These are phyloP conservation scores for Neofusicoccum ribis DNA, from an alignment of 2,329 filamentous ascomycete genomes.

Conservation along the genomic window DNA sequence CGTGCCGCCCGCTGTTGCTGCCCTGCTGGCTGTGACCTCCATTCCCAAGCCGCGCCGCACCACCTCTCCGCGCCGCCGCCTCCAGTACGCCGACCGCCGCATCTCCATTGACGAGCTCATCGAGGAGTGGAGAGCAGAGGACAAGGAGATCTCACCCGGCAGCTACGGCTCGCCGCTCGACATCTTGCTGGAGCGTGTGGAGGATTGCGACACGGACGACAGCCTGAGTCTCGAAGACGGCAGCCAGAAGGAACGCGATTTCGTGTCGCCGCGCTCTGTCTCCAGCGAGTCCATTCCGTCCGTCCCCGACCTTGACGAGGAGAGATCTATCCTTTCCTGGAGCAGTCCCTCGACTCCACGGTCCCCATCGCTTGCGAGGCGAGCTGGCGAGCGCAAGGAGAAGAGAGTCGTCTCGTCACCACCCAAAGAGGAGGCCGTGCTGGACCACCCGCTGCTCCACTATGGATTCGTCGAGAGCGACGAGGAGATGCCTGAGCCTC, in stretches of 20 bases:
- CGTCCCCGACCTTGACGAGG: constrained; percentile 49
- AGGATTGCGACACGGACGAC: constrained; percentile 43
- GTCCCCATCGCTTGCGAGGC: constrained; percentile 28
- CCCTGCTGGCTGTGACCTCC: constrained; percentile 59
- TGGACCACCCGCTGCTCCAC: constrained; percentile 59
- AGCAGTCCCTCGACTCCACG: constrained; percentile 35
- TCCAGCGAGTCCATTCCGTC: constrained; percentile 62
- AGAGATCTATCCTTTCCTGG: constrained; percentile 50
- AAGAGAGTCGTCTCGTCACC: constrained; percentile 51
- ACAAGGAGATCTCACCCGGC: constrained; percentile 38
- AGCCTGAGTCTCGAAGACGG: constrained; percentile 39
- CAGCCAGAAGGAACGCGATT: constrained; percentile 40
- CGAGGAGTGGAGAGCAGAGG: constrained; percentile 55
- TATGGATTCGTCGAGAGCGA: constrained; percentile 32
- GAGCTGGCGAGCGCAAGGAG: constrained; percentile 42
- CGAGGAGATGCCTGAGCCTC: constrained; percentile 34
- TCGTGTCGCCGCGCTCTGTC: constrained; percentile 50
- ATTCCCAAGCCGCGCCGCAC: constrained; percentile 52
- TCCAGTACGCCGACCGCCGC: constrained; percentile 39
- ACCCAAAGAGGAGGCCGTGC: constrained; percentile 53
- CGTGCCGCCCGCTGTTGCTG: constrained; percentile 57
- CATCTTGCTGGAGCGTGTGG: constrained; percentile 56
- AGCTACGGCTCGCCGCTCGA: constrained; percentile 52
- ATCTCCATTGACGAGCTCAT: constrained; percentile 60
- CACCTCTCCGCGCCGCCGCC: constrained; percentile 39